Conservation (phyloP, 192 early-diverging fungal species). For the Linnemannia exigua region DNA sequence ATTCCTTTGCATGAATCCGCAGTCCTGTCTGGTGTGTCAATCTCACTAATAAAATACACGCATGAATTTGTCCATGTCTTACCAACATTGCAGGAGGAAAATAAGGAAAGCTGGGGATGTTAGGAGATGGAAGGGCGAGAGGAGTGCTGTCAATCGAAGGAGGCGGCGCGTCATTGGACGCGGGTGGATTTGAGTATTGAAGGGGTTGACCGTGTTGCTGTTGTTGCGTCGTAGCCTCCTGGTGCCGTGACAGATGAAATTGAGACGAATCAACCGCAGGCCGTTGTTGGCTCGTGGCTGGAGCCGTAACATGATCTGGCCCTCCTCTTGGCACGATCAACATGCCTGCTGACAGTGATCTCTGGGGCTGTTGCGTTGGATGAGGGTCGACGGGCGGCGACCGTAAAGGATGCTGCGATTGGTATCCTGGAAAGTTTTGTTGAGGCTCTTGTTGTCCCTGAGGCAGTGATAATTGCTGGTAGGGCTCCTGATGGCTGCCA, state of each 20-base stretch:
- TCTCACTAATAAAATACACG: neutral
- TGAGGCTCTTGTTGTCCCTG: conserved; percentile 10
- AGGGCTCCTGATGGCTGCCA: neutral
- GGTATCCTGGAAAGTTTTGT: neutral
- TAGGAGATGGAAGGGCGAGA: neutral
- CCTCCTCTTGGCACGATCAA: neutral
- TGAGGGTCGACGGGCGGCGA: neutral
- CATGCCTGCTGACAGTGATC: neutral
- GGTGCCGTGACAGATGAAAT: conserved; percentile 6
- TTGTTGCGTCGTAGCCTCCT: conserved; percentile 13
- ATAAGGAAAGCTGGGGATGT: conserved; percentile 50
- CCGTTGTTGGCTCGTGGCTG: neutral
- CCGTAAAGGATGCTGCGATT: neutral
- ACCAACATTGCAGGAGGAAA: conserved; percentile 55
- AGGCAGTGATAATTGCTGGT: conserved; percentile 3
- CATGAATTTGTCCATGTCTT: neutral
- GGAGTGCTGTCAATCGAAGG: neutral
- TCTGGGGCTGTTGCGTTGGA: conserved; percentile 5
- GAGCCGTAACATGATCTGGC: neutral
- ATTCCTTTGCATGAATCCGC: neutral
- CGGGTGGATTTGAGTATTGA: neutral
- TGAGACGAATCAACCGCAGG: neutral
- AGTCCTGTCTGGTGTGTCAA: too few relatives aligned
- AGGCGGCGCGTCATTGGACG: neutral
- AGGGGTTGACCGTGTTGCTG: conserved; percentile 1